Evolutionary conservation across 1,284 basidiomycete species (phyloP).

Genomic region (Ustilago loliicola): DNA sequence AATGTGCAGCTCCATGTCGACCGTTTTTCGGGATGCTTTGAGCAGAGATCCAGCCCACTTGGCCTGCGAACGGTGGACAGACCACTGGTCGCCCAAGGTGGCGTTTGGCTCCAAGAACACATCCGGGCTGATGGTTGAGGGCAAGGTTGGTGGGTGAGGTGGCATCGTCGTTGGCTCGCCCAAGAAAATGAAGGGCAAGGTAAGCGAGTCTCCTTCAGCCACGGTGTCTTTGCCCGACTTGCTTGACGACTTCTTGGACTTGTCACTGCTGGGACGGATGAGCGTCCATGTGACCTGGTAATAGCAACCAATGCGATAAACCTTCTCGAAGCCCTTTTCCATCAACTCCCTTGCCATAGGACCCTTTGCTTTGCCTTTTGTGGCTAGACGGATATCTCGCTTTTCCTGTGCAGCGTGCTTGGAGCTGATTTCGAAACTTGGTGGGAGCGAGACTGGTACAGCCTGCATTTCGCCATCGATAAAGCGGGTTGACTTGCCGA

Average conservation of each 20-base stretch:
- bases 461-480: conserved; percentile 61
- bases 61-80: conserved; percentile 49
- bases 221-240: conserved; percentile 34
- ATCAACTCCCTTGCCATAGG: conserved; percentile 52
- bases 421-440: conserved; percentile 64
- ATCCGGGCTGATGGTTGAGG: conserved; percentile 50
- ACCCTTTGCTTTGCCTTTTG: conserved; percentile 48
- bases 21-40: conserved; percentile 46
- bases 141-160: conserved; percentile 52
- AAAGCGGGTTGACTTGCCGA: conserved; percentile 59
- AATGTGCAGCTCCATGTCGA: conserved; percentile 61
- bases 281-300: conserved; percentile 61
- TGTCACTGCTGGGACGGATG: conserved; percentile 31
- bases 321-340: conserved; percentile 59
- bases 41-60: conserved; percentile 61
- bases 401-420: conserved; percentile 54
- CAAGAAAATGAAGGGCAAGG: conserved; percentile 64
- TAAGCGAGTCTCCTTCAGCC: conserved; percentile 50
- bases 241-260: conserved; percentile 35
- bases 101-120: conserved; percentile 41
- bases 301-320: conserved; percentile 65
- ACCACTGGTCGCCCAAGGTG: conserved; percentile 55
- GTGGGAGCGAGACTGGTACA: conserved; percentile 60
- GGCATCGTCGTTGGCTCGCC: conserved; percentile 58
- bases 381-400: conserved; percentile 48